Evolutionary conservation across 2,329 filamentous ascomycete genomes (phyloP).

Genomic region (Dryadomyces sulphureus): DNA sequence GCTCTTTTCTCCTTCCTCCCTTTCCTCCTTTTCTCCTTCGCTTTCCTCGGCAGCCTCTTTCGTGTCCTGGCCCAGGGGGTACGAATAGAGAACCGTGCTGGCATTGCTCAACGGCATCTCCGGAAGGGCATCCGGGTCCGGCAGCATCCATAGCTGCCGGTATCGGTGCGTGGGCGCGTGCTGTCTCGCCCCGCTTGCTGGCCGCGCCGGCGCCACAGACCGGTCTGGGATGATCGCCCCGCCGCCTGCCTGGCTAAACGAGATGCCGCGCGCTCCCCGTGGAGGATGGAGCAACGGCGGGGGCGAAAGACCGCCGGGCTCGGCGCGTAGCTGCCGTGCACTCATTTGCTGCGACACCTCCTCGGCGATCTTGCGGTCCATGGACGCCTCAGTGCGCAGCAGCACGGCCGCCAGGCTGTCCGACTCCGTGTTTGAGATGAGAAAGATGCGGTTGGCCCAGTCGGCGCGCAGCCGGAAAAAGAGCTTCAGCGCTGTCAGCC

Average conservation of each 20-base stretch:
- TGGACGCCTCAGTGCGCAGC: slow-evolving; percentile 44
- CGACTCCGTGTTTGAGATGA: slow-evolving; percentile 56
- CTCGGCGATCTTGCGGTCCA: slow-evolving; percentile 34
- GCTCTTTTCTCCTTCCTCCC: neutral
- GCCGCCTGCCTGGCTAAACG: slow-evolving; percentile 28
- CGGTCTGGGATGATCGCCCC: neutral
- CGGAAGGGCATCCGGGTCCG: slow-evolving; percentile 41
- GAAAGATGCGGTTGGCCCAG: slow-evolving; percentile 60
- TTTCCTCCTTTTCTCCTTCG: neutral
- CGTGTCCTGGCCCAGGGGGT: slow-evolving; percentile 9
- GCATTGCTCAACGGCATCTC: slow-evolving; percentile 27
- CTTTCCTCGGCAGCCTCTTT: neutral
- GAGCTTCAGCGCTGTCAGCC: slow-evolving; percentile 60
- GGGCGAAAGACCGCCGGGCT: slow-evolving; percentile 22
- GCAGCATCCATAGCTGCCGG: slow-evolving; percentile 42
- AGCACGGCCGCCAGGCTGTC: slow-evolving; percentile 58
- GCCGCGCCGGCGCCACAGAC: slow-evolving; percentile 20
- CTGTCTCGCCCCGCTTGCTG: slow-evolving; percentile 24
- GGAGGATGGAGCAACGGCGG: slow-evolving; percentile 20
- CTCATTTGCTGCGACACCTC: slow-evolving; percentile 29
- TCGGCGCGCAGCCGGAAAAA: slow-evolving; percentile 75
- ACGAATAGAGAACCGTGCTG: slow-evolving; percentile 36
- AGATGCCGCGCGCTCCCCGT: slow-evolving; percentile 26
- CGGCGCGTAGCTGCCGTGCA: slow-evolving; percentile 27
- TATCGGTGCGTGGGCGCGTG: slow-evolving; percentile 19